These are phyloP conservation scores for Wallacemonas collosoma DNA, from an alignment of 208 protist species.

Conservation along the genomic window DNA sequence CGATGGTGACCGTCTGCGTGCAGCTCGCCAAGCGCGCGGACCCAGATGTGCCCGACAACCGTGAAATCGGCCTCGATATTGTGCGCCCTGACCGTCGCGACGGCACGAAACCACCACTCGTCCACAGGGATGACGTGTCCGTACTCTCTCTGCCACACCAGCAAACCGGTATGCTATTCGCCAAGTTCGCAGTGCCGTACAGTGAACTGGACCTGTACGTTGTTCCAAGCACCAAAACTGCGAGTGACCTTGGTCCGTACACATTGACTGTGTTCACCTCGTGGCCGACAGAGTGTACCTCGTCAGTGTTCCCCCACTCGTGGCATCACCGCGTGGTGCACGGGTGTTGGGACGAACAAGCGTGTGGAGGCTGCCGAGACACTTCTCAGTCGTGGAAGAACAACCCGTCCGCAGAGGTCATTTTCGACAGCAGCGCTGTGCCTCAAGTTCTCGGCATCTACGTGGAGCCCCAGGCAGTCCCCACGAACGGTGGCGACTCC, in stretches of 20 bases:
- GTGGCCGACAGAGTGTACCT: slow-evolving; percentile 39
- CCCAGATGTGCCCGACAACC: slow-evolving; percentile 69
- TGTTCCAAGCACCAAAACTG: slow-evolving; percentile 57
- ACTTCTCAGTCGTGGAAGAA: slow-evolving; percentile 78
- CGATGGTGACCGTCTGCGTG: slow-evolving; percentile 44
- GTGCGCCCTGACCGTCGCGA: slow-evolving; percentile 41
- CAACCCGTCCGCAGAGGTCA: slow-evolving; percentile 66
- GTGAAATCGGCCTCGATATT: slow-evolving; percentile 73
- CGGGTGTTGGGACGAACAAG: slow-evolving; percentile 66
- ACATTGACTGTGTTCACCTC: slow-evolving; percentile 73
- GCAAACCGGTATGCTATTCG: slow-evolving; percentile 37
- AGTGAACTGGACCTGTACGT: slow-evolving; percentile 61
- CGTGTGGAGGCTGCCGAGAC: slow-evolving; percentile 71
- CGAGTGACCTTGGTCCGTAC: slow-evolving; percentile 58
- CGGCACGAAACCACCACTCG: slow-evolving; percentile 39
- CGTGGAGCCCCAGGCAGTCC: slow-evolving; percentile 25
- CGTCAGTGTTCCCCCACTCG: slow-evolving; percentile 60
- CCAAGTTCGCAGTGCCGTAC: slow-evolving; percentile 41
- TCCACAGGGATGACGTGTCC: slow-evolving; percentile 44
- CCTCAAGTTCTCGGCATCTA: slow-evolving; percentile 41
- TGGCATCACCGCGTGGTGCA: slow-evolving; percentile 69
- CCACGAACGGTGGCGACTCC: no score
- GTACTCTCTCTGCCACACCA: slow-evolving; percentile 37
- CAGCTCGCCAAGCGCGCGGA: slow-evolving; percentile 68
- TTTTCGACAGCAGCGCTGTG: slow-evolving; percentile 7